phyloP scores from a whole-genome alignment of 164 flowering plant genomes.

The Cinnamomum chago region DNA sequence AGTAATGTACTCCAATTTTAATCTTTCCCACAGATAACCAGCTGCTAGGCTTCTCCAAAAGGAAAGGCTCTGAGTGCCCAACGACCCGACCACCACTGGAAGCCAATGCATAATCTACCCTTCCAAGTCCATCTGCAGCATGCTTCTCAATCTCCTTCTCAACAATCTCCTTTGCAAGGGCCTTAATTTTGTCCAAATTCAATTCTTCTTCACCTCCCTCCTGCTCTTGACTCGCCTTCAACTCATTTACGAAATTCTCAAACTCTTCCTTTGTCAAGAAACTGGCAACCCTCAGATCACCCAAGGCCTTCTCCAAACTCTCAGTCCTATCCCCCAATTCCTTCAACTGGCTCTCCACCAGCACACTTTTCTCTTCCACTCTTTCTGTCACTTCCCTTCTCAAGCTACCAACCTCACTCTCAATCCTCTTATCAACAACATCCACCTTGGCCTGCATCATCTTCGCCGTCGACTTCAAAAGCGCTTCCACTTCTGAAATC shows the following conservation, averaged over 20 bases:
- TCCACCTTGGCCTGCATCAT: constrained; percentile 73
- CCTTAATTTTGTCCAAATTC: constrained; percentile 56
- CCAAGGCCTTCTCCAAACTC: background rate
- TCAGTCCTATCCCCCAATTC: background rate
- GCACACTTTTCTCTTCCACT: constrained; percentile 15
- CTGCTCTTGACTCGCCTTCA: constrained; percentile 16
- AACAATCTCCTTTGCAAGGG: constrained; percentile 54
- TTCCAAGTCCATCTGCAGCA: constrained; percentile 82
- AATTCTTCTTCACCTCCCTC: constrained; percentile 17
- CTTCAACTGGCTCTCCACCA: background rate
- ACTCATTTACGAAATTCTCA: constrained; percentile 36
- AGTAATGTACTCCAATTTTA: constrained; percentile 26
- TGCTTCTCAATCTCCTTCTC: constrained; percentile 71
- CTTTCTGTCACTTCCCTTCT: constrained; percentile 23
- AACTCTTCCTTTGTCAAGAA: constrained; percentile 54
- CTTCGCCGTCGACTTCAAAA: constrained; percentile 46
- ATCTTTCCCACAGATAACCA: constrained; percentile 15
- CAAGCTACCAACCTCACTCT: constrained; percentile 19
- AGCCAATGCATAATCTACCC: constrained; percentile 69
- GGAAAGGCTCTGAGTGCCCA: constrained; percentile 56
- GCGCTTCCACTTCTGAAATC: constrained; percentile 48
- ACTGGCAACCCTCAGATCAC: constrained; percentile 3
- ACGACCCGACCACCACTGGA: constrained; percentile 58
- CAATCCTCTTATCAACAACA: constrained; percentile 32
- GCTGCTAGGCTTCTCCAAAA: constrained; percentile 20